phyloP scores from a whole-genome alignment of 768 basidiomycete species.

The Lentinula sp. region DNA sequence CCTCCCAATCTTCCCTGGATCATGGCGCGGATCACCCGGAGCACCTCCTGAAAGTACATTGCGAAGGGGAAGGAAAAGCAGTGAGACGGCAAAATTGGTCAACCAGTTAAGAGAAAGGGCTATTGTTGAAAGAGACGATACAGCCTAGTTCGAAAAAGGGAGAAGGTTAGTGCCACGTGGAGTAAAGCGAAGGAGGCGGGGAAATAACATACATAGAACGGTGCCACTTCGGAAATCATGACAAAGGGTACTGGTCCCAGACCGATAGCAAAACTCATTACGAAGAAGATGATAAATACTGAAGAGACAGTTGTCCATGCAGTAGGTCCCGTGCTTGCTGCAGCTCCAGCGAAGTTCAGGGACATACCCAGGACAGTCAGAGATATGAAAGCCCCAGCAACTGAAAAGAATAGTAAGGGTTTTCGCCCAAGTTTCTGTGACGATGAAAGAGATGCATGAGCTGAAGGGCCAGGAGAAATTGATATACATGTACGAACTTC shows the following conservation, averaged over 20 bases:
- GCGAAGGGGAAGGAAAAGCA: constrained; percentile 81
- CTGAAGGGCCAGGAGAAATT: too few relatives aligned
- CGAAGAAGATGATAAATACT: constrained; percentile 70
- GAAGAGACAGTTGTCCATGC: constrained; percentile 59
- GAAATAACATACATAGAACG: constrained; percentile 52
- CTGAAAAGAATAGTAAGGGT: constrained; percentile 61
- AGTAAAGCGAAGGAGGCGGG: background rate
- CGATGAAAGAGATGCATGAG: background rate
- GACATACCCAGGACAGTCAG: constrained; percentile 66
- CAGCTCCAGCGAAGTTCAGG: constrained; percentile 33
- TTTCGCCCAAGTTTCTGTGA: constrained; percentile 70
- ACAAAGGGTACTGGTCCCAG: constrained; percentile 92
- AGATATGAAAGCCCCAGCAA: constrained; percentile 58
- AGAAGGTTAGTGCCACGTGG: background rate
- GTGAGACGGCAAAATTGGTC: constrained; percentile 77
- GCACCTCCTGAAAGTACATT: constrained; percentile 62
- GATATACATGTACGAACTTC: constrained; percentile 43
- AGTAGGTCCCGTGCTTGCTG: constrained; percentile 14
- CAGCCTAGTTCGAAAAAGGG: constrained; percentile 39
- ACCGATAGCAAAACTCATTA: constrained; percentile 85
- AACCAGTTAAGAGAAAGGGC: constrained; percentile 76
- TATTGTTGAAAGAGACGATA: constrained; percentile 75
- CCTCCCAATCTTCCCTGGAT: constrained; percentile 65
- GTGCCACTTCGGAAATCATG: constrained; percentile 86
- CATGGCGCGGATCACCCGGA: constrained; percentile 18